These are phyloP conservation scores for Pharus latifolius DNA, from an alignment of 176 grass and related monocot species.

Conservation along the genomic window DNA sequence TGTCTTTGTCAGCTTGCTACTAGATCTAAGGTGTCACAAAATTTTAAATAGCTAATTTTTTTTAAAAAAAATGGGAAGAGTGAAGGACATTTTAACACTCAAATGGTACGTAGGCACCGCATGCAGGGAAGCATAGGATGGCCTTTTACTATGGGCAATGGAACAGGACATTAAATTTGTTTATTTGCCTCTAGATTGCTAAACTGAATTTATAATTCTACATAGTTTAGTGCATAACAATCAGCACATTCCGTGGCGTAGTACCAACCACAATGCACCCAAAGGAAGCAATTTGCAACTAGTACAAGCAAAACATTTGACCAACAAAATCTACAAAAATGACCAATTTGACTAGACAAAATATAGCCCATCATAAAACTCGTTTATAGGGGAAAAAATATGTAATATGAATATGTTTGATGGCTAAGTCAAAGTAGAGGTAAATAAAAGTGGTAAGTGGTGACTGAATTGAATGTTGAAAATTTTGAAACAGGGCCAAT, in stretches of 20 bases:
- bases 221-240: neutral
- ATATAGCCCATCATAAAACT: neutral
- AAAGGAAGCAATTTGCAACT: neutral
- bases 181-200: neutral
- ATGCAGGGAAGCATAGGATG: neutral
- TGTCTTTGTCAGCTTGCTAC: neutral
- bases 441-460: neutral
- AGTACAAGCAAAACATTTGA: neutral
- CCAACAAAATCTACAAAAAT: neutral
- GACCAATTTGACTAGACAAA: neutral
- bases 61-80: neutral
- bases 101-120: neutral
- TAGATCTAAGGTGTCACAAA: neutral
- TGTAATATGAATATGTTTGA: too few species aligned
- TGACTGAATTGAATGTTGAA: neutral
- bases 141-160: neutral
- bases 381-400: neutral
- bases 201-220: neutral
- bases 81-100: neutral
- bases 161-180: too few species aligned
- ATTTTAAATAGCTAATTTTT: neutral
- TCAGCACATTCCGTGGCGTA: neutral
- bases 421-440: too few species aligned
- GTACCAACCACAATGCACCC: neutral
- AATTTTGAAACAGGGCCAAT: constrained; percentile 19